phyloP scores from a whole-genome alignment of 495 filamentous ascomycete genomes.

The Ascodesmis nigricans region DNA sequence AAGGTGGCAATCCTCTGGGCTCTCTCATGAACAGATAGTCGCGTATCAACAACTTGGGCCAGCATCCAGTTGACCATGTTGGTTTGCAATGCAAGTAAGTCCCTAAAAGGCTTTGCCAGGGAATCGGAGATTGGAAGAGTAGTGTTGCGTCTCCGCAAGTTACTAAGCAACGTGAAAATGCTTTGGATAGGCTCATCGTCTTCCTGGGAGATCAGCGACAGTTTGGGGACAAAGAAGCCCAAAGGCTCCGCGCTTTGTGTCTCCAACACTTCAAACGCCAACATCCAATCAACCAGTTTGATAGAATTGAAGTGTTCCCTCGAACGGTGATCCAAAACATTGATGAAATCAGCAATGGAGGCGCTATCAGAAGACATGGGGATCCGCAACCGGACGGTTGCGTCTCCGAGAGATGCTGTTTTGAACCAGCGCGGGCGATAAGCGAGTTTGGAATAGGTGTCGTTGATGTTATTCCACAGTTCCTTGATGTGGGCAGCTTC shows the following conservation, averaged over 20 bases:
- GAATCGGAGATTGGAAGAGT: slow-evolving; percentile 15
- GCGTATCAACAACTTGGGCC: slow-evolving; percentile 18
- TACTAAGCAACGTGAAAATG: slow-evolving; percentile 19
- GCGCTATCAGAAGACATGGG: slow-evolving; percentile 9
- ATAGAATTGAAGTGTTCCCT: slow-evolving; percentile 17
- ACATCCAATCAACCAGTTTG: slow-evolving; percentile 22
- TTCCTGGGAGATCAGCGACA: slow-evolving; percentile 19
- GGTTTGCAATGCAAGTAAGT: slow-evolving; percentile 18
- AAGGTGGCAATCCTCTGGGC: slow-evolving; percentile 18
- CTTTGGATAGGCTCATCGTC: slow-evolving; percentile 22
- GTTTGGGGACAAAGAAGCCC: slow-evolving; percentile 22
- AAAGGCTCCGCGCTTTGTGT: slow-evolving; percentile 21
- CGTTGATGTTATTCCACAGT: slow-evolving; percentile 19
- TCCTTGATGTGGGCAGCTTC: slow-evolving; percentile 19
- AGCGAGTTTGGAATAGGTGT: slow-evolving; percentile 17
- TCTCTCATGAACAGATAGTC: slow-evolving; percentile 16
- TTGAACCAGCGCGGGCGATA: slow-evolving; percentile 18
- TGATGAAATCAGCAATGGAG: slow-evolving; percentile 19
- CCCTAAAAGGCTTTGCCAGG: slow-evolving; percentile 18
- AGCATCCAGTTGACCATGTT: slow-evolving; percentile 21
- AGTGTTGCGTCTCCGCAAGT: slow-evolving; percentile 17
- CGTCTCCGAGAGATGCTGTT: not conserved
- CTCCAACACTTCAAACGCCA: slow-evolving; percentile 23
- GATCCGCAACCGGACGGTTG: slow-evolving; percentile 6
- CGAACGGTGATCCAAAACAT: slow-evolving; percentile 15